Percentiles rank a stretch among this genome's conserved stretches.
These are phyloP conservation scores for Euphorbia pulcherrima DNA, from an alignment of 345 rosid species.

Conservation along the genomic window DNA sequence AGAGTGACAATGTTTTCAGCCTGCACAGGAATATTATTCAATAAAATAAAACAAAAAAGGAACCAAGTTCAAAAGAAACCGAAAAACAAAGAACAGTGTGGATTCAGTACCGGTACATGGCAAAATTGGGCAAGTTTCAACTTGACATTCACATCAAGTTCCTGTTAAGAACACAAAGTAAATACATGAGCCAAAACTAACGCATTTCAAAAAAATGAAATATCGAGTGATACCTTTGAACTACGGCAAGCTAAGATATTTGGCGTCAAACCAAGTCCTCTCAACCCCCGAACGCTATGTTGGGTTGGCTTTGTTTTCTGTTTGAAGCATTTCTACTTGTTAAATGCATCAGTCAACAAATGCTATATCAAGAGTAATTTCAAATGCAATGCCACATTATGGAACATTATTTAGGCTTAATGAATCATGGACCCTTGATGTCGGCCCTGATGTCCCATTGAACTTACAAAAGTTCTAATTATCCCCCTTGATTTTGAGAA, in stretches of 20 bases:
- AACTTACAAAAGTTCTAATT: too few relatives aligned
- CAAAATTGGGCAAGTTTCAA: conserved; percentile 87
- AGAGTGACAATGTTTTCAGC: conserved; percentile 70
- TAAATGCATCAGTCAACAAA: not conserved
- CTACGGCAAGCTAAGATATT: conserved; percentile 91
- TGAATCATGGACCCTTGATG: too few relatives aligned
- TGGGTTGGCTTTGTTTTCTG: conserved; percentile 99
- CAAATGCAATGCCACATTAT: not conserved
- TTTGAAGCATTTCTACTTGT: not conserved
- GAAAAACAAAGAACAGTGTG: not conserved
- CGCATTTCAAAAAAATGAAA: not conserved
- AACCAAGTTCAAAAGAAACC: not conserved
- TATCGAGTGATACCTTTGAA: conserved; percentile 44
- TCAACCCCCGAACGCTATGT: conserved; percentile 79
- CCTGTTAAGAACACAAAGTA: conserved; percentile 44
- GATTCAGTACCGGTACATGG: conserved; percentile 66
- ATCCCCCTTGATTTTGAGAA: too few relatives aligned
- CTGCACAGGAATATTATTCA: conserved; percentile 37
- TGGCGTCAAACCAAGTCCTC: conserved; percentile 88
- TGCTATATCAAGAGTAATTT: not conserved
- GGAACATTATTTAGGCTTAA: too few relatives aligned
- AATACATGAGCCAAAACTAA: not conserved
- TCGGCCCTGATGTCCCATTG: too few relatives aligned
- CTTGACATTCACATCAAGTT: conserved; percentile 79
- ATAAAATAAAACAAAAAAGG: not conserved